These are phyloP conservation scores for Suillus luteus DNA, from an alignment of 768 basidiomycete genomes.

Conservation along the genomic window DNA sequence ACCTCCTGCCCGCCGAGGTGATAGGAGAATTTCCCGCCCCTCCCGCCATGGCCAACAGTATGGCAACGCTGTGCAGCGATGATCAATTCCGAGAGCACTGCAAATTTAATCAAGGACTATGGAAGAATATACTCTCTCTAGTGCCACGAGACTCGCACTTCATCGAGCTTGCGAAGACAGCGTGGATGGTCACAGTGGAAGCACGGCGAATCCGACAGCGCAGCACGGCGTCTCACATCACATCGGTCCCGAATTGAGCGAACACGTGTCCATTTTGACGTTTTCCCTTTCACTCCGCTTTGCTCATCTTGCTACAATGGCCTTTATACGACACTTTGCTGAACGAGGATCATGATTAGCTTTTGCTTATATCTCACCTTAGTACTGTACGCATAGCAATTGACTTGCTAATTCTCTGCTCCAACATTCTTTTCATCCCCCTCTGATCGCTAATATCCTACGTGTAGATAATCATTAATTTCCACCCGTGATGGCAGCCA, in stretches of 20 bases:
- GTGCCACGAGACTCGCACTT: slow-evolving; percentile 48
- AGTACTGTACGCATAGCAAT: slow-evolving; percentile 17
- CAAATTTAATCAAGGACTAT: slow-evolving; percentile 58
- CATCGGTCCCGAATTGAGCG: slow-evolving; percentile 21
- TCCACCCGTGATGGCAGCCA: background rate
- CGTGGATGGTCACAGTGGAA: slow-evolving; percentile 78
- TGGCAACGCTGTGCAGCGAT: slow-evolving; percentile 44
- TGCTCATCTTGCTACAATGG: slow-evolving; percentile 20
- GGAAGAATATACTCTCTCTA: slow-evolving; percentile 63
- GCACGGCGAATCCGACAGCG: slow-evolving; percentile 41
- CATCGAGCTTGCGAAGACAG: slow-evolving; percentile 52
- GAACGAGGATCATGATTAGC: slow-evolving; percentile 34
- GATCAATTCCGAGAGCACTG: slow-evolving; percentile 33
- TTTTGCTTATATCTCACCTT: slow-evolving; percentile 12
- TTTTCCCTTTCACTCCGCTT: slow-evolving; percentile 21
- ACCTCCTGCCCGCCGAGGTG: slow-evolving; percentile 52
- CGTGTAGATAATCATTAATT: slow-evolving; percentile 19
- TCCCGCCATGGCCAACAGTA: slow-evolving; percentile 54
- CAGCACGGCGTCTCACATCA: slow-evolving; percentile 13
- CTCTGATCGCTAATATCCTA: slow-evolving; percentile 19
- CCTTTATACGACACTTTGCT: slow-evolving; percentile 29
- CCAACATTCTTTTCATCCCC: slow-evolving; percentile 6
- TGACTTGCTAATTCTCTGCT: slow-evolving; percentile 27
- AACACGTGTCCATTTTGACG: slow-evolving; percentile 17
- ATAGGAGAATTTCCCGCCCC: slow-evolving; percentile 64